A percentile compares a stretch with the other conserved stretches of the same genome.
phyloP scores from a whole-genome alignment of 139 green algal genomes.

The Coccomyxa sp. region DNA sequence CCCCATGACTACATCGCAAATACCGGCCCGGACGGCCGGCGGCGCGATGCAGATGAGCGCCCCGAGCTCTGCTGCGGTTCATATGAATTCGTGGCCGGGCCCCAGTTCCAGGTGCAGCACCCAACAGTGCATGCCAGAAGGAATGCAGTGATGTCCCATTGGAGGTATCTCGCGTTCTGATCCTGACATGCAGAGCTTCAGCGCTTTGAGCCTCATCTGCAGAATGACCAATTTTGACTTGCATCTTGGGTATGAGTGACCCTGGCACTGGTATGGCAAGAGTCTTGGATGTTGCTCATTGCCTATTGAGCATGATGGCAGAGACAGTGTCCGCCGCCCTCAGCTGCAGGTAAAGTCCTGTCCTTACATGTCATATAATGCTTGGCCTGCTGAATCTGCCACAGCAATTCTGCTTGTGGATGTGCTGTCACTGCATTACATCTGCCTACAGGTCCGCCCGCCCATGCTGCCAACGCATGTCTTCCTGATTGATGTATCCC shows the following conservation, averaged over 20 bases:
- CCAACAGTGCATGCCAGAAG: too few relatives aligned
- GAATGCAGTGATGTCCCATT: too few relatives aligned
- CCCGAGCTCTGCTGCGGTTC: constrained; percentile 66
- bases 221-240: not conserved
- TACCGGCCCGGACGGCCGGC: constrained; percentile 57
- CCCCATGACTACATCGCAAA: constrained; percentile 73
- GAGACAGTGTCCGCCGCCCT: too few relatives aligned
- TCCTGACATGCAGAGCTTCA: too few relatives aligned
- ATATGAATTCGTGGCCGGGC: constrained; percentile 70
- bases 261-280: not conserved
- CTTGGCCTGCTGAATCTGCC: too few relatives aligned
- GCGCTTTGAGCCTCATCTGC: not conserved
- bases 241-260: not conserved
- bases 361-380: too few relatives aligned
- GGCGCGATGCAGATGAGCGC: constrained; percentile 57
- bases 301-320: not conserved
- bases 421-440: too few relatives aligned
- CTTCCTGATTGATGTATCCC: constrained; percentile 82
- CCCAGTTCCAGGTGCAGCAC: constrained; percentile 69
- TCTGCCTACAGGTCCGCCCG: constrained; percentile 50
- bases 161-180: too few relatives aligned
- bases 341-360: too few relatives aligned
- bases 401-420: not conserved
- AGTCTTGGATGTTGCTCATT: not conserved
- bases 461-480: constrained; percentile 71